Base-by-base conservation (phyloP, 2,329 filamentous ascomycete species). In the Catunica adiposa region DNA sequence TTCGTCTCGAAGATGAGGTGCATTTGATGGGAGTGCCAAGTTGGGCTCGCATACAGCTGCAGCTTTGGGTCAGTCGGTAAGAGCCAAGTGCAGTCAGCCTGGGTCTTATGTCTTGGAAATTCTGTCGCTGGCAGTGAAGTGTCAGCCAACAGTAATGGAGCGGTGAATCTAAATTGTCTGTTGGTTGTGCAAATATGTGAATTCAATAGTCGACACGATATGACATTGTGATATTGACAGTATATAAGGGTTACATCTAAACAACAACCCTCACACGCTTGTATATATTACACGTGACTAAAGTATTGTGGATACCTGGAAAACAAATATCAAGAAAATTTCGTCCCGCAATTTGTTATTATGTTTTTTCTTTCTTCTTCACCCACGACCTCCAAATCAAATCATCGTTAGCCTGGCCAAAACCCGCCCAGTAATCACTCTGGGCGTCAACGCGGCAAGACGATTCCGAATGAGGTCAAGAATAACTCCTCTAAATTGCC, bases 401-500 rank as follows among this genome's bases (percentile, higher is more conserved):
- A 68, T 66, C 63, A 69, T 68, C 65, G 68, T 64, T 66, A 66
- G 68, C 65, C 56, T 61, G 61, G 63, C 61, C 61, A 46, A 29
- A 51, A 51, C 44, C 48, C 48, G 42, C 17, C 47, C 48, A 48
- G 56, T 55, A 58, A 55, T 53, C 37, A 54, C 26, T 50, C 54
- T 62, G 62, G 64, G 62, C 63, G 54, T 60, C 62, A 62, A 67
- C 64, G 66, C 65, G 67, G 64, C 73, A 34, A 76, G 76, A 67
- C 71, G 71, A 72, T 67, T 69, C 68, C 70, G 73, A 58, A 55
- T 61, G 68, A 72, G 74, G 77, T 78, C 77, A 65, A 80, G 77
- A 81, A 65, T 61, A 71, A 76, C 67, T 67, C 67, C 66, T 60
- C 55, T 46, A 61, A 63, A 65, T 68, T 67, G 72, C 75, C 75